phyloP scores from a whole-genome alignment of 176 grass and related monocot species.

The Oryza meyeriana region DNA sequence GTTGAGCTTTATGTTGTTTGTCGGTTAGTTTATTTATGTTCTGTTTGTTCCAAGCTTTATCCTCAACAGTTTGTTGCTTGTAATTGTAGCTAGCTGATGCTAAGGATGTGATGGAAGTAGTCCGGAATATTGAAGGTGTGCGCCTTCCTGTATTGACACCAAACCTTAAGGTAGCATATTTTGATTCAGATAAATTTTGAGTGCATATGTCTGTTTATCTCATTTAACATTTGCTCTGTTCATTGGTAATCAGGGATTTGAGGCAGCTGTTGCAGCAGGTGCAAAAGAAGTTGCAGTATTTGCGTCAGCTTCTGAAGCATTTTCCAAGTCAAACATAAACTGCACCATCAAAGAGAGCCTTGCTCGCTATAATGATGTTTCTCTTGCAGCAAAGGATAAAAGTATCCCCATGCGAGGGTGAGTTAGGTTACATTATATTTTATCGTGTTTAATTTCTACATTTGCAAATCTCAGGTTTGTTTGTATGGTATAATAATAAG shows the following conservation, averaged over 20 bases:
- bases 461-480: background rate
- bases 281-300: conserved; percentile 92
- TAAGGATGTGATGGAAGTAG: conserved; percentile 81
- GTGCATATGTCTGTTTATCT: background rate
- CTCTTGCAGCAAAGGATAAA: conserved; percentile 64
- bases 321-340: conserved; percentile 94
- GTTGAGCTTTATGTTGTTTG: too few species aligned
- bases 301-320: conserved; percentile 92
- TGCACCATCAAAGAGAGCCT: conserved; percentile 86
- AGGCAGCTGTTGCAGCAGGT: conserved; percentile 79
- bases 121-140: conserved; percentile 57
- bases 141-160: conserved; percentile 77
- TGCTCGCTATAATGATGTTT: conserved; percentile 77
- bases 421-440: conserved; percentile 23
- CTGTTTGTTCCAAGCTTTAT: too few species aligned
- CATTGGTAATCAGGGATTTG: conserved; percentile 65
- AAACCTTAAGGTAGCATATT: conserved; percentile 71
- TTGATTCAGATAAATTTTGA: background rate
- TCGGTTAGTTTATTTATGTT: background rate
- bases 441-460: background rate
- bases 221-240: background rate
- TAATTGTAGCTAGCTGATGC: conserved; percentile 67
- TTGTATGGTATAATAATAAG: background rate
- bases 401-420: conserved; percentile 79
- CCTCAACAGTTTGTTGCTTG: background rate